Evolutionary conservation across 129 eudicot genomes (phyloP), one percentile per base, ranked within the genome.

Genomic region (Oenanthe sinensis): DNA sequence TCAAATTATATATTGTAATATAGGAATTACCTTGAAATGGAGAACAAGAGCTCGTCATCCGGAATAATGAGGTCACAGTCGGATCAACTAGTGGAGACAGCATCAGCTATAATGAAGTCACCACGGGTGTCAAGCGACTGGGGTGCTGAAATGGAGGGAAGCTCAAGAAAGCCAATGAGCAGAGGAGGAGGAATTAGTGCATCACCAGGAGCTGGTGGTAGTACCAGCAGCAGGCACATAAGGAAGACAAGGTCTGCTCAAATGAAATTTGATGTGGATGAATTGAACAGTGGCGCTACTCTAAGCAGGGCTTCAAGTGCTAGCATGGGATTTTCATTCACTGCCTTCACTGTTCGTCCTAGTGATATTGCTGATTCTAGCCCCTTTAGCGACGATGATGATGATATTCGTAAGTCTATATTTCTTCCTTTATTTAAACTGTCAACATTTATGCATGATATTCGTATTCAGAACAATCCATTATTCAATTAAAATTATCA

Each of bases 261-360:
- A 79, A 77, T 95, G 92, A 91, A 87, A 60, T 85, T 91, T 40
- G 97, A 91, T 2, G 12, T 84, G 14, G 98, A 94, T 52, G 98
- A 95, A 8, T 85, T 94, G 73, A 86, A 79, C 83, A 95, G 92
- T 77, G 92, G 98, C 44, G 98, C 97, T 12, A 91, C 96, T 63
- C 67, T 95, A 58, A 91, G 97, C 81, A 84, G 98, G 43, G 98
- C 98, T 33, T 95, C 98, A 2, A 91, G 97, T 65, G 97, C 98
- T 68, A 92, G 98, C 85, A 79, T 95, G 73, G 98, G 98, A 54
- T 79, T 95, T 45, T 88, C 98, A 15, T 89, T 91, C 84, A 92
- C 98, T 47, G 98, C 97, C 67, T 95, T 90, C 63, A 95, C 90
- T 17, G 79, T 90, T 83, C 98, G 97, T 26, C 91, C 93, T 0